Evolutionary conservation across 2,329 filamentous ascomycete species (phyloP).

Genomic region (Microdochium nivale): DNA sequence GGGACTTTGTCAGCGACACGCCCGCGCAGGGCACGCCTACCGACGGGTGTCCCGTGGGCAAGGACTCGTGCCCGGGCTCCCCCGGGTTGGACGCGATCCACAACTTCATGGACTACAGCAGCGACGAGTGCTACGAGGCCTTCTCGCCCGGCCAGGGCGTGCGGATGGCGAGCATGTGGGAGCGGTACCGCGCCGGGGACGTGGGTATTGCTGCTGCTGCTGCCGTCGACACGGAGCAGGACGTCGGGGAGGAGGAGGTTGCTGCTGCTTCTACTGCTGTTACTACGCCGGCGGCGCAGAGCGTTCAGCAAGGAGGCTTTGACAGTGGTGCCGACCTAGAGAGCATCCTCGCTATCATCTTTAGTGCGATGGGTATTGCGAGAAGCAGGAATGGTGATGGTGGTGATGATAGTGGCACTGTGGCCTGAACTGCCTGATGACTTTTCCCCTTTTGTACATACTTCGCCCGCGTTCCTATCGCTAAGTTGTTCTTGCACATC

Average conservation of each 20-base stretch:
- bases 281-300: no score
- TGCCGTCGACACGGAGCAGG: neutral
- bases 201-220: neutral
- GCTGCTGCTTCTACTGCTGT: no score
- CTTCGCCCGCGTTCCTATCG: no score
- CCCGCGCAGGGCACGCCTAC: conserved; percentile 25
- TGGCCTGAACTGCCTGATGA: no score
- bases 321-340: no score
- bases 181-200: neutral
- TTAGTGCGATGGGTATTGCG: no score
- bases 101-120: conserved; percentile 29
- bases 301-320: no score
- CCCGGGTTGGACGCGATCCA: conserved; percentile 22
- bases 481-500: no score
- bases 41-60: conserved; percentile 25
- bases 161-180: conserved; percentile 7
- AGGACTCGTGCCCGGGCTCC: conserved; percentile 21
- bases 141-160: conserved; percentile 26
- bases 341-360: no score
- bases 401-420: no score
- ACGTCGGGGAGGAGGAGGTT: neutral
- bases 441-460: no score
- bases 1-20: conserved; percentile 29
- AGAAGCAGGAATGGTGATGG: no score
- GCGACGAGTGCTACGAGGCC: conserved; percentile 28